A percentile compares a stretch with the other conserved stretches of the same genome.
Evolutionary conservation across 495 filamentous ascomycete genomes (phyloP).

Genomic region (Penicillium salamii): DNA sequence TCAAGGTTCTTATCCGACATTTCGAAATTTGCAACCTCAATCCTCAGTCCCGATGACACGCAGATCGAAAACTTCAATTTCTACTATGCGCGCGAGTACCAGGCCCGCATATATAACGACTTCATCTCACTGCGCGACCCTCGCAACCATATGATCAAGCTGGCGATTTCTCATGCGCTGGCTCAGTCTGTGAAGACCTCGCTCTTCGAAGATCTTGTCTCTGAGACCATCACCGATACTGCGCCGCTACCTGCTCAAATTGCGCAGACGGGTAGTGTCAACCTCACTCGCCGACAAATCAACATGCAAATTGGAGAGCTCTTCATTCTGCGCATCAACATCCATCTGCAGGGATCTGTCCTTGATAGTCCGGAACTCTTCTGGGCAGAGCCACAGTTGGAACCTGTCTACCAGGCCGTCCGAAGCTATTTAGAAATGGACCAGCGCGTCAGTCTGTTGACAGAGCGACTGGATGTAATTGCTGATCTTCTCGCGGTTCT

Average conservation of each 20-base stretch:
- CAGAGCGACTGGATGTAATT: slow-evolving; percentile 88
- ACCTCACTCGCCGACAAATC: slow-evolving; percentile 78
- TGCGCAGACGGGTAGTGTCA: slow-evolving; percentile 84
- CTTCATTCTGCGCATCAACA: slow-evolving; percentile 95
- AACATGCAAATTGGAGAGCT: slow-evolving; percentile 99
- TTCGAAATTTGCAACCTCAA: slow-evolving; percentile 91
- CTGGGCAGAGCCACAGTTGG: slow-evolving; percentile 96
- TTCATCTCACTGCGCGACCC: slow-evolving; percentile 94
- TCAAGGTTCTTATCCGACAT: slow-evolving; percentile 87
- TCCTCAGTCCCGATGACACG: slow-evolving; percentile 79
- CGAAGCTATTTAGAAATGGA: slow-evolving; percentile 97
- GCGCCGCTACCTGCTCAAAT: slow-evolving; percentile 89
- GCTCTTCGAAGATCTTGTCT: slow-evolving; percentile 93
- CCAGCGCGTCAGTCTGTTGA: slow-evolving; percentile 85
- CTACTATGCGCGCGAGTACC: slow-evolving; percentile 96
- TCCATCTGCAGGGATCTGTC: slow-evolving; percentile 94
- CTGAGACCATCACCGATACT: slow-evolving; percentile 83
- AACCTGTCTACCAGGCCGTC: slow-evolving; percentile 92
- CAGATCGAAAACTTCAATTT: slow-evolving; percentile 99
- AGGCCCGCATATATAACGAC: slow-evolving; percentile 97
- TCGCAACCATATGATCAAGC: slow-evolving; percentile 94
- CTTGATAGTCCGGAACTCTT: slow-evolving; percentile 97
- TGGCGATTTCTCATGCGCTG: slow-evolving; percentile 92
- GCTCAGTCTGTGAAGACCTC: slow-evolving; percentile 96
- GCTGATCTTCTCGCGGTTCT: slow-evolving; percentile 90